phyloP scores from a whole-genome alignment of 2,329 filamentous ascomycete genomes.

The Sclerotinia nivalis region DNA sequence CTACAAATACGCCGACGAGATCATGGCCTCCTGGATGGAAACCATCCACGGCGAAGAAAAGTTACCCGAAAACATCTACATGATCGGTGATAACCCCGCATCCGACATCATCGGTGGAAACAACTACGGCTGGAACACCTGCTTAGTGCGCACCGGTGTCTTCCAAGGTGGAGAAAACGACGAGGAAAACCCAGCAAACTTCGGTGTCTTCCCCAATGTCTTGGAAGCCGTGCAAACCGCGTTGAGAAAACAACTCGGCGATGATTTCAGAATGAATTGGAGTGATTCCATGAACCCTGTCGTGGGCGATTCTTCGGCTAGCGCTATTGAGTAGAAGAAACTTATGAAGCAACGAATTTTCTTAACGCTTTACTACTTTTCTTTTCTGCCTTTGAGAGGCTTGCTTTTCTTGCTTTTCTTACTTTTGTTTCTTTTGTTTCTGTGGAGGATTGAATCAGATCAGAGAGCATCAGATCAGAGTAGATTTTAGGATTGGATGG shows the following conservation, averaged over 20 bases:
- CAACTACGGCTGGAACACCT: constrained; percentile 82
- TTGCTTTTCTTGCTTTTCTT: too few species aligned
- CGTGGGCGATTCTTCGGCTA: constrained; percentile 52
- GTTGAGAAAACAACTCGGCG: constrained; percentile 67
- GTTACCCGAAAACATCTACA: constrained; percentile 63
- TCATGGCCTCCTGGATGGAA: constrained; percentile 74
- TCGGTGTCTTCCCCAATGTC: constrained; percentile 74
- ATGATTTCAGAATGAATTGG: constrained; percentile 73
- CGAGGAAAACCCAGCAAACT: constrained; percentile 73
- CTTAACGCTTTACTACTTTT: background rate
- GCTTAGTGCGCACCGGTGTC: constrained; percentile 74
- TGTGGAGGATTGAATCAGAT: too few species aligned
- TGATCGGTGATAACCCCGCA: constrained; percentile 74
- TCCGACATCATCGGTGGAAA: constrained; percentile 76
- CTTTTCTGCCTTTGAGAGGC: background rate
- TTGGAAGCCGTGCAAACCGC: constrained; percentile 69
- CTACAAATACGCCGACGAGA: constrained; percentile 78
- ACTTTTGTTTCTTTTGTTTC: too few species aligned
- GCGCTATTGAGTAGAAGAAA: constrained; percentile 53
- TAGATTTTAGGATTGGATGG: too few species aligned
- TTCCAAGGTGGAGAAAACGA: constrained; percentile 66
- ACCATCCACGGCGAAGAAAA: constrained; percentile 64
- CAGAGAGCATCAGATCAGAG: too few species aligned
- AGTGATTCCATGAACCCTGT: constrained; percentile 71
- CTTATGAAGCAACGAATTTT: constrained; percentile 16